Evolutionary conservation across 2,329 filamentous ascomycete genomes (phyloP).

Genomic region (Calonectria honghensis): DNA sequence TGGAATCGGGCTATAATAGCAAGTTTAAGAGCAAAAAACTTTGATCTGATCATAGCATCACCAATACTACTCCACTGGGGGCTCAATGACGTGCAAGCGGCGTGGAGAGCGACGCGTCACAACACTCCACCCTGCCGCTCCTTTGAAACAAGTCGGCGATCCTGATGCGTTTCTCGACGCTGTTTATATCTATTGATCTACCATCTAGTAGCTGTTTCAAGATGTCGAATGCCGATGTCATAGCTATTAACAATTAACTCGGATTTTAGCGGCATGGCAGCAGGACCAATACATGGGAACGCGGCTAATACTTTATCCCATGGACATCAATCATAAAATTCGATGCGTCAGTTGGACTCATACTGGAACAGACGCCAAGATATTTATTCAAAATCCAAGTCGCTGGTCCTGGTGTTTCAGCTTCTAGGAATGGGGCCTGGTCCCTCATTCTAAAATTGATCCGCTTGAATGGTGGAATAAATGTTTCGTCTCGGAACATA

Average conservation of each 20-base stretch:
- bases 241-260: not conserved
- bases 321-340: not conserved
- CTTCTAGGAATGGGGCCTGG: slow-evolving; percentile 1
- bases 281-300: not conserved
- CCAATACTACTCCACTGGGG: not conserved
- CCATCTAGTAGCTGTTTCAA: not conserved
- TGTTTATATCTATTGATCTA: not conserved
- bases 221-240: not conserved
- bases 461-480: slow-evolving; percentile 37
- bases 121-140: not conserved
- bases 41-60: not conserved
- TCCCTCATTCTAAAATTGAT: slow-evolving; percentile 8
- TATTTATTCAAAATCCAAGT: not conserved
- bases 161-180: not conserved
- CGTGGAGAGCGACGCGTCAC: not conserved
- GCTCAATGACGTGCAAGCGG: not conserved
- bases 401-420: slow-evolving; percentile 24
- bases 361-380: not conserved
- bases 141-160: not conserved
- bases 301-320: not conserved
- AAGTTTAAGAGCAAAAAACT: not conserved
- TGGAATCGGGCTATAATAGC: not conserved
- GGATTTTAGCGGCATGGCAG: not conserved
- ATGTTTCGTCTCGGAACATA: slow-evolving; percentile 32
- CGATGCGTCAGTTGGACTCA: not conserved